Percentiles rank a stretch among this genome's conserved stretches.
These are phyloP conservation scores for Penicillium sp. DNA, from an alignment of 2,329 filamentous ascomycete genomes.

Conservation along the genomic window DNA sequence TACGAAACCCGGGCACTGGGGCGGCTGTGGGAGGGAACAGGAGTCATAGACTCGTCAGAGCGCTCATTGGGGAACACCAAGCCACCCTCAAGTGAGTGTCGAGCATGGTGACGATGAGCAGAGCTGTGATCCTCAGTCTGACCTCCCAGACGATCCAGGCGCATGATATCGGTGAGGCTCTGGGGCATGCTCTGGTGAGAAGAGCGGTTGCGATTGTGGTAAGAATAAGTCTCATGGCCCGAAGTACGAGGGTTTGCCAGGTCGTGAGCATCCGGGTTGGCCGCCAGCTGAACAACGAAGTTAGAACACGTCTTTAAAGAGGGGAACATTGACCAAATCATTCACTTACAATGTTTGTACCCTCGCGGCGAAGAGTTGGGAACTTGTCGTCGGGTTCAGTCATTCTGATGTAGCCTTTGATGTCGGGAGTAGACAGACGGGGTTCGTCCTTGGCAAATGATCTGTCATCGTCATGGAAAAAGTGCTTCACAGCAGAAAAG, in stretches of 20 bases:
- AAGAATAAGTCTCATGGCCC: slow-evolving; percentile 66
- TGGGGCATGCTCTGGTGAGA: slow-evolving; percentile 61
- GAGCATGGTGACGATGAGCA: slow-evolving; percentile 40
- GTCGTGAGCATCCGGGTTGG: slow-evolving; percentile 78
- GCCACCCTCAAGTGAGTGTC: slow-evolving; percentile 49
- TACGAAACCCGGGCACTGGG: slow-evolving; percentile 69
- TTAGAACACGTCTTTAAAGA: slow-evolving; percentile 37
- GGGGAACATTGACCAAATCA: not conserved
- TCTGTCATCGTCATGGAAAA: slow-evolving; percentile 79
- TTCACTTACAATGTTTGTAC: slow-evolving; percentile 56
- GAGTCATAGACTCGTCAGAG: slow-evolving; percentile 24
- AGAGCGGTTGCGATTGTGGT: slow-evolving; percentile 68
- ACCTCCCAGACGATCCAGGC: slow-evolving; percentile 37
- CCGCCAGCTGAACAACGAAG: slow-evolving; percentile 64
- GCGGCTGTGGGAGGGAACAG: slow-evolving; percentile 36
- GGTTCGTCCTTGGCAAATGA: slow-evolving; percentile 47
- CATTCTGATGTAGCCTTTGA: slow-evolving; percentile 70
- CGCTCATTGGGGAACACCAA: slow-evolving; percentile 34
- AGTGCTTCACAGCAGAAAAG: slow-evolving; percentile 80
- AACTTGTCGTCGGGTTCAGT: slow-evolving; percentile 80
- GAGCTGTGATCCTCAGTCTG: slow-evolving; percentile 30
- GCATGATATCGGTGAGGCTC: slow-evolving; percentile 49
- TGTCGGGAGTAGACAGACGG: slow-evolving; percentile 61
- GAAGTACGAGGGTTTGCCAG: slow-evolving; percentile 70
- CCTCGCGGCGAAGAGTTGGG: slow-evolving; percentile 63